These are phyloP conservation scores for Hevea brasiliensis DNA, from an alignment of 345 rosid species.

Conservation along the genomic window DNA sequence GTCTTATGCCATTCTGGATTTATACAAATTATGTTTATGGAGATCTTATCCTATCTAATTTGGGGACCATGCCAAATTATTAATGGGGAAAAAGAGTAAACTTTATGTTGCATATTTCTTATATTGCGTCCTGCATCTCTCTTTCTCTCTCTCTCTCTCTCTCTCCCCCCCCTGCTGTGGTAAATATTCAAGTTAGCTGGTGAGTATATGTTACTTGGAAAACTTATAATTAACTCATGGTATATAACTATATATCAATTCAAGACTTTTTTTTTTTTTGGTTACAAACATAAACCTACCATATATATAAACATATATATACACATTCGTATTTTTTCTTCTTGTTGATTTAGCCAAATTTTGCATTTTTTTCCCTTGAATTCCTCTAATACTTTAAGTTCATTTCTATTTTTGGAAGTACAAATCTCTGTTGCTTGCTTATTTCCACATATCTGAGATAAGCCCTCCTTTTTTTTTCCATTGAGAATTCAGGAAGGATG, in stretches of 20 bases:
- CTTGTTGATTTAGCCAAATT: neutral
- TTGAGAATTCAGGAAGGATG: neutral
- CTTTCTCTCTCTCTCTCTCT: neutral
- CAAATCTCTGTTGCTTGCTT: neutral
- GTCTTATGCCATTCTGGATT: neutral
- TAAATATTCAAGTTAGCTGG: neutral
- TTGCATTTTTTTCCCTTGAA: neutral
- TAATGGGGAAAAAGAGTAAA: neutral
- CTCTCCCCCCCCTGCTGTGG: neutral
- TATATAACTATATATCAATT: neutral
- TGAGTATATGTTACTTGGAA: neutral
- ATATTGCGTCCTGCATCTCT: neutral
- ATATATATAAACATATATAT: too few relatives aligned
- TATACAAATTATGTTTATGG: neutral
- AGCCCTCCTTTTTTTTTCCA: neutral
- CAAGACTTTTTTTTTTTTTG: neutral
- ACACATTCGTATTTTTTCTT: neutral
- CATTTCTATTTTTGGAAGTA: neutral
- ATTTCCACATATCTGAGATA: neutral
- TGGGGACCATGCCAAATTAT: neutral
- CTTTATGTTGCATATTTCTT: constrained; percentile 1
- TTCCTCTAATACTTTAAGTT: too few relatives aligned
- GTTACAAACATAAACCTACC: neutral
- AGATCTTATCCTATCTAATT: neutral
- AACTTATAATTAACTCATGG: neutral